These are phyloP conservation scores for Metschnikowia picachoensis DNA, from an alignment of 805 yeast genomes.

Conservation along the genomic window DNA sequence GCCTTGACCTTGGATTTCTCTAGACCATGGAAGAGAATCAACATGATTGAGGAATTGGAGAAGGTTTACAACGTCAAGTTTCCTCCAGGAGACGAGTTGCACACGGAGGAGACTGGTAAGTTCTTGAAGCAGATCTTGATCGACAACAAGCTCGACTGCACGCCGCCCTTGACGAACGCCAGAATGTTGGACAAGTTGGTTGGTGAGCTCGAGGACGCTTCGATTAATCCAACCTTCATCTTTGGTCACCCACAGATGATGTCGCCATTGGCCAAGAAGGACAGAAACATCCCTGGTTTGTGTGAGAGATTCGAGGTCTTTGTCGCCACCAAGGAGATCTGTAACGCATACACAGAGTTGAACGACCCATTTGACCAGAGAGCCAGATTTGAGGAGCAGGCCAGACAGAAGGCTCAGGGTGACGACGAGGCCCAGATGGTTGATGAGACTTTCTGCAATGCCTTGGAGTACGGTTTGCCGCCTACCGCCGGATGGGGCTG, in stretches of 20 bases:
- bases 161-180: conserved; percentile 92
- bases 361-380: conserved; percentile 99
- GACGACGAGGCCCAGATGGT: conserved; percentile 97
- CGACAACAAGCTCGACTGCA: conserved; percentile 82
- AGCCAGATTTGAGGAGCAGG: conserved; percentile 97
- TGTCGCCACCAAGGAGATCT: conserved; percentile 96
- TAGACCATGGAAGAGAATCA: conserved; percentile 98
- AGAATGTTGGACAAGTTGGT: conserved; percentile 98
- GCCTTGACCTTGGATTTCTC: conserved; percentile 78
- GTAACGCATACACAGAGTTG: conserved; percentile 98
- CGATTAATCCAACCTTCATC: conserved; percentile 95
- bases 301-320: conserved; percentile 98
- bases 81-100: conserved; percentile 94
- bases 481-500: conserved; percentile 99
- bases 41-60: conserved; percentile 95
- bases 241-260: conserved; percentile 99
- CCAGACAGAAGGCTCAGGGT: conserved; percentile 97
- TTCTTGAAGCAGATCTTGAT: conserved; percentile 78
- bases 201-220: conserved; percentile 92
- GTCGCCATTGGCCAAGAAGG: conserved; percentile 98
- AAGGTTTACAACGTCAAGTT: conserved; percentile 79
- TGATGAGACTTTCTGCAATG: conserved; percentile 96
- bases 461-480: conserved; percentile 96
- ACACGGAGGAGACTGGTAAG: conserved; percentile 88
- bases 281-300: conserved; percentile 86